Evolutionary conservation across 139 green algal genomes (phyloP), one percentile per base, ranked within the genome.

Genomic region (Coelastrella sp.): DNA sequence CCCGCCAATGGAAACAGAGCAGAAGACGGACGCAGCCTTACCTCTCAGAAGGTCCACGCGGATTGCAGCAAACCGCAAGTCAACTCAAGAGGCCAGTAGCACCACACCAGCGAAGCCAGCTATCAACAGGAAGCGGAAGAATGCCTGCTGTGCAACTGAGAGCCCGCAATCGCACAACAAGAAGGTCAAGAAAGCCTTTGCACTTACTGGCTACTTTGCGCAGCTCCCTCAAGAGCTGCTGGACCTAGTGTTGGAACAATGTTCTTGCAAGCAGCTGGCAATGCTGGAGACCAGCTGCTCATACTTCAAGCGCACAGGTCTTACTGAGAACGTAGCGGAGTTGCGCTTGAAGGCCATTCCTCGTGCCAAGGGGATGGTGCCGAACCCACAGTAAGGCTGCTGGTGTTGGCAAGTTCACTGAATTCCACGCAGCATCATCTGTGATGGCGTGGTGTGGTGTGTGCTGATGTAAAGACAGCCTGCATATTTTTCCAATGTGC

Each of bases 241-340:
- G 58, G 94, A 97, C 57, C 89, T 93, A 58, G 94, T 97, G 65
- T 91, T 97, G 64, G 93, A 94, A 20, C 88, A 92, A 22, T 96
- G 95, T 85, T 76, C 61, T 2, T 79, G 94, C 0, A 88, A 92
- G 4, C 93, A 97, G 92, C 92, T 97, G 20, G 96, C 90, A 19
- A 92, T 90, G 73, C 90, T 97, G 80, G 94, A 97, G 86, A 90
- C 94, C 7, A 95, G 92, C 6, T 97, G 96, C 92, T 81, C 47
- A 20, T 97, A 92, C 83, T 97, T 97, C 85, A 87, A 92, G 32
- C 89, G 94, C 61, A 92, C 76, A 22, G 94, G 93, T 17, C 90
- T 95, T 5, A 94, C 95, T 23, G 94, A 96, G 54, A 89, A 92
- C 10, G 92, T 97, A 8, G 94, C 94, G 13, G 93, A 95, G 86